phyloP scores from a whole-genome alignment of 2,329 filamentous ascomycete genomes.

The Xylaria hypoxylon region DNA sequence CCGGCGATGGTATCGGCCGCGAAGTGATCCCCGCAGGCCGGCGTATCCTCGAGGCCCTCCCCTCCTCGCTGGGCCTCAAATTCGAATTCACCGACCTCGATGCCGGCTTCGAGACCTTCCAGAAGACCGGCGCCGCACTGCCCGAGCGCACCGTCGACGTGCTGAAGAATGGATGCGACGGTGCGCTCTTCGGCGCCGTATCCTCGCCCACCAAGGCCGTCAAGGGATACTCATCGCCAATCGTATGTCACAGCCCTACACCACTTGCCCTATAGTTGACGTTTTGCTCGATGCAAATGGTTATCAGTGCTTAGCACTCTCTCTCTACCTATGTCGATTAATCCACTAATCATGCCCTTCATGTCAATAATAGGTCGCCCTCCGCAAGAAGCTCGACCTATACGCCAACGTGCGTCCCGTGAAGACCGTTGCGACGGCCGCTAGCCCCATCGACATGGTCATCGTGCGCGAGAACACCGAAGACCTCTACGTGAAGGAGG shows the following conservation, averaged over 20 bases:
- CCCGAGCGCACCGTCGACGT: constrained; percentile 91
- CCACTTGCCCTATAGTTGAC: not conserved
- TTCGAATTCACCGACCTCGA: constrained; percentile 95
- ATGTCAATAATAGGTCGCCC: constrained; percentile 66
- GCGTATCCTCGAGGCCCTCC: constrained; percentile 90
- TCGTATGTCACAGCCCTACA: constrained; percentile 59
- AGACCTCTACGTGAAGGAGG: constrained; percentile 97
- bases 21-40: constrained; percentile 97
- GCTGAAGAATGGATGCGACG: constrained; percentile 92
- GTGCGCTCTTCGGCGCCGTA: constrained; percentile 95
- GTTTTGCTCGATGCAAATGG: too few relatives aligned
- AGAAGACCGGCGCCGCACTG: constrained; percentile 86
- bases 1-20: constrained; percentile 97
- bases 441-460: constrained; percentile 88
- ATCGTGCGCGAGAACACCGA: constrained; percentile 99
- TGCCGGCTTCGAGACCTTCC: constrained; percentile 93
- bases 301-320: not conserved
- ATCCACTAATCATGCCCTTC: not conserved
- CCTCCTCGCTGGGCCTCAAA: constrained; percentile 87
- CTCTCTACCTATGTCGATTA: not conserved
- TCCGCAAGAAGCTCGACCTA: constrained; percentile 93
- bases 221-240: constrained; percentile 95
- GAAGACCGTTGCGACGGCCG: constrained; percentile 78
- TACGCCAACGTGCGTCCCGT: constrained; percentile 98
- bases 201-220: constrained; percentile 90